phyloP scores from a whole-genome alignment of 805 yeast species.

The Candida michaelii region DNA sequence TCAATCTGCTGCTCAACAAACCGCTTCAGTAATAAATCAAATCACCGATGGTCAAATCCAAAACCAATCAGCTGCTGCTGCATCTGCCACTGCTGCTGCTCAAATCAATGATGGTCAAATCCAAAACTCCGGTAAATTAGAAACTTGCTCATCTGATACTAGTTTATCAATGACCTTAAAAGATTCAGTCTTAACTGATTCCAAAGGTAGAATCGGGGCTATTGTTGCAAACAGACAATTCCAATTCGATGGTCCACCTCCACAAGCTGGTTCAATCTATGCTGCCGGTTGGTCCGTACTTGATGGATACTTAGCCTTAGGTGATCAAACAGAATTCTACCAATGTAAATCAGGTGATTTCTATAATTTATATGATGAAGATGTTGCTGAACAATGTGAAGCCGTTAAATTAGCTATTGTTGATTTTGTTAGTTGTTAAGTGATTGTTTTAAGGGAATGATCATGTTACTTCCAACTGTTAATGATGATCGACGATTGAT shows the following conservation, averaged over 20 bases:
- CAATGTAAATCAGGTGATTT: constrained; percentile 75
- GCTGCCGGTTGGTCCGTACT: constrained; percentile 61
- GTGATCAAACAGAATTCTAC: constrained; percentile 60
- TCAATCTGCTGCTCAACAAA: constrained; percentile 41
- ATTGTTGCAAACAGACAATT: constrained; percentile 80
- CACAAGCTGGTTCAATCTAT: constrained; percentile 70
- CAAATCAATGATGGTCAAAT: constrained; percentile 50
- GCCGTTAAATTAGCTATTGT: constrained; percentile 47
- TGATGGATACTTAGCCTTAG: constrained; percentile 54
- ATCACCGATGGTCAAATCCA: constrained; percentile 50
- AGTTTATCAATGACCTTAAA: constrained; percentile 58
- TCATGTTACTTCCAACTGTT: constrained; percentile 3
- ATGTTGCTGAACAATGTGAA: constrained; percentile 19
- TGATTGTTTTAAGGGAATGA: constrained; percentile 5
- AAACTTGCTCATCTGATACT: constrained; percentile 43
- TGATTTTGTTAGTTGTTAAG: constrained; percentile 15
- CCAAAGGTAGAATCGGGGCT: constrained; percentile 68
- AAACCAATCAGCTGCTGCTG: constrained; percentile 34
- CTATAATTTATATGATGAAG: constrained; percentile 73
- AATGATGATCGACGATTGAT: constrained; percentile 3
- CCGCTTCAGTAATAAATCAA: constrained; percentile 25
- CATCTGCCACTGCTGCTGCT: constrained; percentile 18
- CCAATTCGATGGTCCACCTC: constrained; percentile 77
- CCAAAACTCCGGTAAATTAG: constrained; percentile 31
- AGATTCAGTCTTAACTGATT: constrained; percentile 53